Evolutionary conservation across 2,329 filamentous ascomycete genomes (phyloP).

Genomic region (Penicillium sp.): DNA sequence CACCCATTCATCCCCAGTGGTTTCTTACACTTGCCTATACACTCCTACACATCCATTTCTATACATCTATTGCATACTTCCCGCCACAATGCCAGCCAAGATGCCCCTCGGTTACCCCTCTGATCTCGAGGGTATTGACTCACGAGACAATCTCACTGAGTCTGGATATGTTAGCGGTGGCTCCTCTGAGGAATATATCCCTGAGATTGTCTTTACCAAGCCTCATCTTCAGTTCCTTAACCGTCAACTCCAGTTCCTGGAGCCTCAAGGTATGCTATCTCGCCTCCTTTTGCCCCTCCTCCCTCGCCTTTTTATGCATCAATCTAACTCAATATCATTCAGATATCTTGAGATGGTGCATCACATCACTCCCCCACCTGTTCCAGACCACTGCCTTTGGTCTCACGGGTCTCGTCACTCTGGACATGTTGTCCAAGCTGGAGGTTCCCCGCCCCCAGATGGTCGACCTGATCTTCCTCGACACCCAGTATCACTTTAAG

Average conservation of each 20-base stretch:
- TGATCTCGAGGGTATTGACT: constrained; percentile 38
- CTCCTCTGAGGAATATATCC: constrained; percentile 66
- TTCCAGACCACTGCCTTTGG: constrained; percentile 87
- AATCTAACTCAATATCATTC: constrained; percentile 22
- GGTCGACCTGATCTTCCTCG: constrained; percentile 70
- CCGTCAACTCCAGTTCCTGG: constrained; percentile 81
- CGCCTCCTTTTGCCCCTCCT: constrained; percentile 6
- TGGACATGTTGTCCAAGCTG: constrained; percentile 68
- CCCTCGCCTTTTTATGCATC: constrained; percentile 1
- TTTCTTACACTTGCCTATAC: too few relatives aligned
- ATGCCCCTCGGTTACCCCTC: constrained; percentile 41
- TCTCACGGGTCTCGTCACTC: constrained; percentile 76
- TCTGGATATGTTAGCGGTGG: constrained; percentile 75
- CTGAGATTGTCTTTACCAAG: constrained; percentile 82
- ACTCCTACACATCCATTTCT: too few relatives aligned
- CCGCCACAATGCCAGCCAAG: constrained; percentile 42
- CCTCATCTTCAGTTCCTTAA: constrained; percentile 91
- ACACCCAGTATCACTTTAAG: constrained; percentile 80
- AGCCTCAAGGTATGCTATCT: constrained; percentile 67
- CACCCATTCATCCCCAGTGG: not conserved
- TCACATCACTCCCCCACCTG: constrained; percentile 84
- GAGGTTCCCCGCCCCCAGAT: constrained; percentile 53
- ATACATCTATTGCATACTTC: not conserved
- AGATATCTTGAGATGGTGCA: constrained; percentile 91
- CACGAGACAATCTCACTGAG: constrained; percentile 71